These are phyloP conservation scores for Chaetomium globosum DNA, from an alignment of 2,329 filamentous ascomycete species.

Conservation along the genomic window DNA sequence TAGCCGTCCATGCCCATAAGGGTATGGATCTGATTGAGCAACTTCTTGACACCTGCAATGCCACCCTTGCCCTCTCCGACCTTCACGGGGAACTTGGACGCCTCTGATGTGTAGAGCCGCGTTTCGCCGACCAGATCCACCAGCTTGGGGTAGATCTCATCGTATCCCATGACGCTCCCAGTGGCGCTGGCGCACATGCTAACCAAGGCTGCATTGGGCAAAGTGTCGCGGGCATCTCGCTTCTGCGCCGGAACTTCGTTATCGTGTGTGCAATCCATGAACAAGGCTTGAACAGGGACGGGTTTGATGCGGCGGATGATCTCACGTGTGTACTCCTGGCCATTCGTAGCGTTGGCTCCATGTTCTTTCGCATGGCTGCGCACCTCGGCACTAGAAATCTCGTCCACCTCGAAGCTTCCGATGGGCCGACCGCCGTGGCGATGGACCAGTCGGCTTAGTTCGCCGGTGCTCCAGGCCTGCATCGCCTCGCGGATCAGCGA, in stretches of 20 bases:
- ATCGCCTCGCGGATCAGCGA: slow-evolving; percentile 95
- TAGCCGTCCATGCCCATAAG: slow-evolving; percentile 95
- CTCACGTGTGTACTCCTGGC: slow-evolving; percentile 54
- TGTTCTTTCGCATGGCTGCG: slow-evolving; percentile 33
- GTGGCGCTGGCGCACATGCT: slow-evolving; percentile 94
- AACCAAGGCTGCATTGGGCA: slow-evolving; percentile 91
- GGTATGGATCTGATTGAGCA: slow-evolving; percentile 91
- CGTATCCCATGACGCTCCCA: slow-evolving; percentile 96
- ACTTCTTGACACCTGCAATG: slow-evolving; percentile 86
- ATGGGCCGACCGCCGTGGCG: slow-evolving; percentile 91
- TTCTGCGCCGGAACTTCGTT: slow-evolving; percentile 97
- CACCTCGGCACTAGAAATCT: slow-evolving; percentile 67
- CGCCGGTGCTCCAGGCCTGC: slow-evolving; percentile 95
- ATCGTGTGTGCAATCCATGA: slow-evolving; percentile 99
- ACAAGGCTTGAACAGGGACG: slow-evolving; percentile 87
- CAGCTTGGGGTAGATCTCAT: slow-evolving; percentile 90
- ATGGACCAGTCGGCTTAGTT: slow-evolving; percentile 90
- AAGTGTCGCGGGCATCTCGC: slow-evolving; percentile 86
- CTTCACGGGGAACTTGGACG: slow-evolving; percentile 65
- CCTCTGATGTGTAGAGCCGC: slow-evolving; percentile 76
- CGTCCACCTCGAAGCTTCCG: slow-evolving; percentile 94
- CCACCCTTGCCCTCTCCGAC: slow-evolving; percentile 74
- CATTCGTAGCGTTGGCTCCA: slow-evolving; percentile 38
- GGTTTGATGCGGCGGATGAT: slow-evolving; percentile 79
- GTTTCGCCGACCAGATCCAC: slow-evolving; percentile 93